Percentiles rank a stretch among this genome's conserved stretches.
phyloP scores from a whole-genome alignment of 306 rosid genomes.

The Castanea sativa region DNA sequence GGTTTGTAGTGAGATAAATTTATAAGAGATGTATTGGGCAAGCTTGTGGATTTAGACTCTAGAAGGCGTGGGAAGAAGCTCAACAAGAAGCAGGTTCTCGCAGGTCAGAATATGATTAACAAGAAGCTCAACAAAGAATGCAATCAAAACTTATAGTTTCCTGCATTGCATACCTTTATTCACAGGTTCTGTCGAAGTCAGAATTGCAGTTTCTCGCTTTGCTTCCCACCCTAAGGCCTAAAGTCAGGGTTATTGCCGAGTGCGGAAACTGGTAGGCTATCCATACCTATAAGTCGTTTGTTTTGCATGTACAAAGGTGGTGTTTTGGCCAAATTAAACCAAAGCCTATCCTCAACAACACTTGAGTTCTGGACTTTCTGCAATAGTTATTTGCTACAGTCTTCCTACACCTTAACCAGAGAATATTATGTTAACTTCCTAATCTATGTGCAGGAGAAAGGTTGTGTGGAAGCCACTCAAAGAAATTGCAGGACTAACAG shows the following conservation, averaged over 20 bases:
- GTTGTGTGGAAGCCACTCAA: slow-evolving; percentile 84
- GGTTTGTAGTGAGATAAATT: no score
- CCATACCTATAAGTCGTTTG: background rate
- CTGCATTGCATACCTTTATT: slow-evolving; percentile 7
- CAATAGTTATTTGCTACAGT: background rate
- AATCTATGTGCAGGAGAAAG: slow-evolving; percentile 58
- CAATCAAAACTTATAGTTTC: background rate
- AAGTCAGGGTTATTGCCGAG: slow-evolving; percentile 92
- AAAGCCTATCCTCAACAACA: background rate
- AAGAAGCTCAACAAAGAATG: background rate
- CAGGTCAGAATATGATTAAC: no score
- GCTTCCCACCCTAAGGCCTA: slow-evolving; percentile 77
- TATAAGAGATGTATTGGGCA: no score
- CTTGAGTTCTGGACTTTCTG: background rate
- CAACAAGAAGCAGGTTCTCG: no score
- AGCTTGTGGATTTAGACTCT: no score
- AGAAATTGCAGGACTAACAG: slow-evolving; percentile 72
- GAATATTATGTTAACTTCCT: background rate
- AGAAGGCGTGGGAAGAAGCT: no score
- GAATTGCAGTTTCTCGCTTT: slow-evolving; percentile 90
- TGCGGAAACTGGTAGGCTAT: slow-evolving; percentile 84
- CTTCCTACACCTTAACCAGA: background rate
- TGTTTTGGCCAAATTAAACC: background rate
- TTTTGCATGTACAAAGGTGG: background rate
- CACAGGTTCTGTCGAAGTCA: slow-evolving; percentile 84